Evolutionary conservation across 495 filamentous ascomycete genomes (phyloP), one percentile per base, ranked within the genome.

Genomic region (Penicillium malachiteum): DNA sequence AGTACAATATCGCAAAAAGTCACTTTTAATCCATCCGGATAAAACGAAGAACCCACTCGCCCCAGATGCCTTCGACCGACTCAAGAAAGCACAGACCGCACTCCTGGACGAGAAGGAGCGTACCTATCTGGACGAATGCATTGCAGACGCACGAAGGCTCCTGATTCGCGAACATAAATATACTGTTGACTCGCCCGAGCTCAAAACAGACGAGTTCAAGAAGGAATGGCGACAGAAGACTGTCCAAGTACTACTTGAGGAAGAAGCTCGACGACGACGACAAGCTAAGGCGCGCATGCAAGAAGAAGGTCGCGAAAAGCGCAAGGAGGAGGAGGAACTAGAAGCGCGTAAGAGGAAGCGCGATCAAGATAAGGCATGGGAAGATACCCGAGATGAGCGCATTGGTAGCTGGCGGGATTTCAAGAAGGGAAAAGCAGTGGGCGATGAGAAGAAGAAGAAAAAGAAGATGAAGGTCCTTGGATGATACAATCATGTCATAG

Each of bases 21-120:
- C 94, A 13, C 86, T 99, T 33, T 84, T 99, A 6, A 97, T 99
- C 77, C 94, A 99, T 76, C 94, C 94, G 10, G 94, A 99, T 75
- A 97, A 97, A 74, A 97, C 95, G 48, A 85, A 84, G 60, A 97
- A 99, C 70, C 89, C 90, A 1, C 80, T 78, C 31, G 94, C 94
- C 8, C 93, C 94, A 1, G 92, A 97, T 63, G 95, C 94, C 59
- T 99, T 99, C 69, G 94, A 99, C 74, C 86, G 91, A 2, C 84
- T 99, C 5, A 96, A 96, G 69, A 96, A 97, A 70, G 94, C 94
- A 9, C 90, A 97, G 63, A 88, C 84, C 1, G 83, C 88, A 56
- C 84, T 99, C 7, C 86, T 96, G 77, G 95, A 99, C 71, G 93
- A 96, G 75, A 96, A 96, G 75, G 80, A 88, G 59, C 91, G 94